Evolutionary conservation across 2,329 filamentous ascomycete genomes (phyloP).

Genomic region (Coniochaeta prunicola): DNA sequence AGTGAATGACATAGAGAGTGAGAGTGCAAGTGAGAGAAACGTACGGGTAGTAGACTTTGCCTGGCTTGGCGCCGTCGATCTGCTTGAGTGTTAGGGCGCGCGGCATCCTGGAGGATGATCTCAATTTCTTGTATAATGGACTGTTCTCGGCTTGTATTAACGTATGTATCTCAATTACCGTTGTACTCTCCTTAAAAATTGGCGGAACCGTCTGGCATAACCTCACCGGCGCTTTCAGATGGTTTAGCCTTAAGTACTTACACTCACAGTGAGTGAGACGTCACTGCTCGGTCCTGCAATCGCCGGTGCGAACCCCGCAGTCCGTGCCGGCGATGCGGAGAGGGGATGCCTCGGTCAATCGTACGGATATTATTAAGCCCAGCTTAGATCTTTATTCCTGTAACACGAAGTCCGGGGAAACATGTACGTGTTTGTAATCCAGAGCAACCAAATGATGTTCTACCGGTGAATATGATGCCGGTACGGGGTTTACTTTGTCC

Average conservation of each 20-base stretch:
- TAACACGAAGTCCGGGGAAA: background rate
- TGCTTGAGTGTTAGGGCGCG: slow-evolving; percentile 57
- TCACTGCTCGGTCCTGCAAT: background rate
- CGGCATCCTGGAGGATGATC: slow-evolving; percentile 32
- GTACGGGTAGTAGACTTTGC: slow-evolving; percentile 79
- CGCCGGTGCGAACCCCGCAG: background rate
- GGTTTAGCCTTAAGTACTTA: background rate
- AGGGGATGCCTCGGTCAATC: background rate
- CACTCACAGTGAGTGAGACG: too few species aligned
- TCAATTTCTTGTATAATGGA: background rate
- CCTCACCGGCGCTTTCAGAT: background rate
- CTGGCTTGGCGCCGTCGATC: slow-evolving; percentile 68
- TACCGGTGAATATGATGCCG: too few species aligned
- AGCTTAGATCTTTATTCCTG: background rate
- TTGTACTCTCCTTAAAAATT: background rate
- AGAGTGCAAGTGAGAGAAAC: slow-evolving; percentile 12
- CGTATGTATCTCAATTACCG: background rate
- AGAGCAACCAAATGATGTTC: background rate
- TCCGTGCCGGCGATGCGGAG: background rate
- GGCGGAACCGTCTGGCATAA: background rate
- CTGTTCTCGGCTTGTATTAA: background rate
- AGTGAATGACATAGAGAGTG: background rate
- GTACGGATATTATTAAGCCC: background rate
- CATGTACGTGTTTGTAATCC: background rate
- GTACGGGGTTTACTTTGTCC: too few species aligned